A percentile compares a stretch with the other conserved stretches of the same genome.
Conservation (phyloP, 441 rosid species). For the Brassica hybrid region DNA sequence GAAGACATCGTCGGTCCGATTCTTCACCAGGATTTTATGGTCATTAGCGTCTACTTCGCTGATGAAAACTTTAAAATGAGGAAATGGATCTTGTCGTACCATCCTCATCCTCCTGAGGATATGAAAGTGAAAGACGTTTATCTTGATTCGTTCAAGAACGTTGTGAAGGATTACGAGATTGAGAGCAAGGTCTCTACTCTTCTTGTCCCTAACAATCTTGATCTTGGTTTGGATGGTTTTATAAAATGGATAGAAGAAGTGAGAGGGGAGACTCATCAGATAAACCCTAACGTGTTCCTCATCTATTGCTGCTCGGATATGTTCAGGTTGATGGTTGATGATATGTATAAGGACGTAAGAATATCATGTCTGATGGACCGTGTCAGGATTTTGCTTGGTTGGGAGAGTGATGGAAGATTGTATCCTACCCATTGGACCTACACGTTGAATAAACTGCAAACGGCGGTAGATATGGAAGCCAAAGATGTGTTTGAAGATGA, state of each 20-base stretch:
- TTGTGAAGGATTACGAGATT: constrained; percentile 66
- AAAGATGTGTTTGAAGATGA: constrained; percentile 74
- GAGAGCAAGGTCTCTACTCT: constrained; percentile 59
- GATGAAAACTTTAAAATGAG: constrained; percentile 64
- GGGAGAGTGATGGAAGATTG: neutral
- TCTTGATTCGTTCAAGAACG: constrained; percentile 57
- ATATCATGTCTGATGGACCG: constrained; percentile 57
- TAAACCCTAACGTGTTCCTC: constrained; percentile 58
- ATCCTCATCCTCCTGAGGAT: constrained; percentile 34
- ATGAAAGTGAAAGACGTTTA: constrained; percentile 51
- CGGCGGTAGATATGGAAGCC: constrained; percentile 39
- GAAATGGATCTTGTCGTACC: constrained; percentile 61
- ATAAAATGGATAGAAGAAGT: no score
- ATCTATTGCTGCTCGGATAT: constrained; percentile 68
- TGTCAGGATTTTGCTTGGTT: constrained; percentile 15
- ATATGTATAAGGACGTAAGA: constrained; percentile 53
- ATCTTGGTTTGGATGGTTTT: constrained; percentile 44
- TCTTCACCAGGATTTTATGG: constrained; percentile 27
- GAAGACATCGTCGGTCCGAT: constrained; percentile 59
- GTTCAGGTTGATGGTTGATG: constrained; percentile 61
- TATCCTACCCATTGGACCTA: constrained; percentile 1
- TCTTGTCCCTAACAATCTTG: constrained; percentile 51
- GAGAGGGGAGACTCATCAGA: no score
- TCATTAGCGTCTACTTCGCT: constrained; percentile 62
- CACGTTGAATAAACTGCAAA: neutral